phyloP scores from a whole-genome alignment of 1,139 yeast species.

The Yamadazyma siamensis region DNA sequence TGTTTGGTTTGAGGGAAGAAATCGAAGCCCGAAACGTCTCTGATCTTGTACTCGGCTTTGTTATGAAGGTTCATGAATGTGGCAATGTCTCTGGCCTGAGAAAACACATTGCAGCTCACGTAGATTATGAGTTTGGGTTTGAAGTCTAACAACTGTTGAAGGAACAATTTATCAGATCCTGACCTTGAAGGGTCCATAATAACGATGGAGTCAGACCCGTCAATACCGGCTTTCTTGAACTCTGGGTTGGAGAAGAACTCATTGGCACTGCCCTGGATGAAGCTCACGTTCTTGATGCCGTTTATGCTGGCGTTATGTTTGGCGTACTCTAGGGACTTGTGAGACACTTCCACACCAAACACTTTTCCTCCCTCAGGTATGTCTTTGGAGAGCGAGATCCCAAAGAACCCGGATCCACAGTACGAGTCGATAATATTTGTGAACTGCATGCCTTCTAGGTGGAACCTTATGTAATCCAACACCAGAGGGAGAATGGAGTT shows the following conservation, averaged over 20 bases:
- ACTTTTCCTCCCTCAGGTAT: conserved; percentile 32
- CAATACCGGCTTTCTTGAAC: conserved; percentile 22
- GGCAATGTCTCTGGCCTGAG: conserved; percentile 44
- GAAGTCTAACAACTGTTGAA: conserved; percentile 34
- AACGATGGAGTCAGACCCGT: conserved; percentile 34
- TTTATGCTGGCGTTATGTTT: conserved; percentile 38
- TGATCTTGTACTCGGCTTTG: conserved; percentile 22
- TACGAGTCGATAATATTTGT: conserved; percentile 41
- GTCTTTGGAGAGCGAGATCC: conserved; percentile 31
- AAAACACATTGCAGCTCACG: conserved; percentile 45
- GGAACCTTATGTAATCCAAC: conserved; percentile 28
- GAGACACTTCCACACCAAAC: conserved; percentile 42
- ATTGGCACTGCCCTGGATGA: conserved; percentile 38
- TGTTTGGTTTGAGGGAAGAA: conserved; percentile 50
- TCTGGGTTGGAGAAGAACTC: conserved; percentile 26
- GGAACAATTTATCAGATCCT: conserved; percentile 34
- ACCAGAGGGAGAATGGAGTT: conserved; percentile 49
- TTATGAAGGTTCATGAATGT: conserved; percentile 24
- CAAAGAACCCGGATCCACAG: conserved; percentile 48
- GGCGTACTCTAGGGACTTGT: conserved; percentile 33
- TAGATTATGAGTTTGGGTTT: conserved; percentile 37
- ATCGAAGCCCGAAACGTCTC: conserved; percentile 39
- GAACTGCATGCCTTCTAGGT: conserved; percentile 17
- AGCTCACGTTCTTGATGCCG: conserved; percentile 29
- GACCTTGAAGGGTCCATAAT: conserved; percentile 48